These are phyloP conservation scores for Pilaira anomala DNA, from an alignment of 192 early-diverging fungal species.

Conservation along the genomic window DNA sequence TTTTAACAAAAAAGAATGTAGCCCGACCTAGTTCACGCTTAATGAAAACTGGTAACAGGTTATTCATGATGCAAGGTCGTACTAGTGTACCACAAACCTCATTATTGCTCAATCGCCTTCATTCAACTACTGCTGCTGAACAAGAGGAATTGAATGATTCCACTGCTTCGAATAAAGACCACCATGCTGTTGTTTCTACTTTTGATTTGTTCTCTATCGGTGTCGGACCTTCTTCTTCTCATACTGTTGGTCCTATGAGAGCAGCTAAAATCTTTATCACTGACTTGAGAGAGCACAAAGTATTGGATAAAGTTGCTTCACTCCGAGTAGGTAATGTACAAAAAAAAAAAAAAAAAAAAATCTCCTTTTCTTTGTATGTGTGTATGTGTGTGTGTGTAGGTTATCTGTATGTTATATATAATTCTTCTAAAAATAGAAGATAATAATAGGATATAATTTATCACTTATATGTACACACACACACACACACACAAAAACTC, in stretches of 20 bases:
- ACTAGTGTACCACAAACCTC: constrained; percentile 8
- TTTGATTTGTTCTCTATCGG: constrained; percentile 97
- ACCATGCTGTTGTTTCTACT: constrained; percentile 86
- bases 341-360: no score
- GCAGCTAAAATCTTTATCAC: constrained; percentile 93
- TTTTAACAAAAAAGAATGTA: no score
- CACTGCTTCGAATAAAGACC: constrained; percentile 4
- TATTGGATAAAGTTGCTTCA: constrained; percentile 52
- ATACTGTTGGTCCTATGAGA: constrained; percentile 95
- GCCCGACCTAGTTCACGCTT: no score
- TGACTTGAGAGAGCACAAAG: constrained; percentile 66
- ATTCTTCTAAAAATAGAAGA: constrained; percentile 7
- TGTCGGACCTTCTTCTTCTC: constrained; percentile 86
- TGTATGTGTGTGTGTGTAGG: no score
- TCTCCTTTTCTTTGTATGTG: no score
- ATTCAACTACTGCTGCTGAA: background rate
- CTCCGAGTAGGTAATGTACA: constrained; percentile 34
- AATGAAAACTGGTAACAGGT: no score
- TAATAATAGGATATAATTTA: background rate
- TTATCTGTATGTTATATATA: background rate
- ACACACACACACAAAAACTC: background rate
- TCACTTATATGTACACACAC: background rate
- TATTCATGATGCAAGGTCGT: no score
- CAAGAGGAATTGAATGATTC: background rate
- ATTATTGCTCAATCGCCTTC: background rate